A percentile compares a stretch with the other conserved stretches of the same genome.
phyloP scores from a whole-genome alignment of 257 asterid species.

The Thymus mandschuricus region DNA sequence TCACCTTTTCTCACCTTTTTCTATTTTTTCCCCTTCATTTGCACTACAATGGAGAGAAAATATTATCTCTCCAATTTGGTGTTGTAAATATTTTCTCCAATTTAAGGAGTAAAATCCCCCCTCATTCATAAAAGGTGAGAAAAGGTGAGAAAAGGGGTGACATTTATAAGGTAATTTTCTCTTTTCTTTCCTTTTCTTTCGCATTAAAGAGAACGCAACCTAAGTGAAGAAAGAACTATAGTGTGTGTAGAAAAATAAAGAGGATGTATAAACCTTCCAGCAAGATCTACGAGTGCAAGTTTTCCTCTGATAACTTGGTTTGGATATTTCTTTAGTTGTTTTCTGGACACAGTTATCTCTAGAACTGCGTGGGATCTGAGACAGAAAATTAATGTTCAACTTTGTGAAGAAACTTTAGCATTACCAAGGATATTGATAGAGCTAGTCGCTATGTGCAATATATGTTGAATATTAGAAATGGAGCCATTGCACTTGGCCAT shows the following conservation, averaged over 20 bases:
- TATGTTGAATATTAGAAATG: conserved; percentile 25
- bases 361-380: conserved; percentile 94
- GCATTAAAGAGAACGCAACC: too few relatives aligned
- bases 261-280: conserved; percentile 76
- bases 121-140: too few relatives aligned
- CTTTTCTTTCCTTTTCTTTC: too few relatives aligned
- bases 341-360: conserved; percentile 82
- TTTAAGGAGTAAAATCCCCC: too few relatives aligned
- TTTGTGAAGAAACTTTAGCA: conserved; percentile 29
- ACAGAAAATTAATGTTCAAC: conserved; percentile 27
- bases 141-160: too few relatives aligned
- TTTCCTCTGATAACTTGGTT: conserved; percentile 86
- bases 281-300: conserved; percentile 96
- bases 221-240: conserved; percentile 27
- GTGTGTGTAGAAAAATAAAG: conserved; percentile 27
- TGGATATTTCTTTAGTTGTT: conserved; percentile 64
- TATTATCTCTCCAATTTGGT: too few relatives aligned
- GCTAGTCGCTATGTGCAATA: conserved; percentile 5
- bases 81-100: too few relatives aligned
- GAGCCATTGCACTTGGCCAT: conserved; percentile 20
- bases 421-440: conserved; percentile 19
- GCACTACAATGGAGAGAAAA: too few relatives aligned
- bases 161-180: too few relatives aligned
- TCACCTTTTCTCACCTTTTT: too few relatives aligned
- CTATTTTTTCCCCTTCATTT: too few relatives aligned